Conservation (phyloP, 306 rosid genomes). For the Trifolium pratense region DNA sequence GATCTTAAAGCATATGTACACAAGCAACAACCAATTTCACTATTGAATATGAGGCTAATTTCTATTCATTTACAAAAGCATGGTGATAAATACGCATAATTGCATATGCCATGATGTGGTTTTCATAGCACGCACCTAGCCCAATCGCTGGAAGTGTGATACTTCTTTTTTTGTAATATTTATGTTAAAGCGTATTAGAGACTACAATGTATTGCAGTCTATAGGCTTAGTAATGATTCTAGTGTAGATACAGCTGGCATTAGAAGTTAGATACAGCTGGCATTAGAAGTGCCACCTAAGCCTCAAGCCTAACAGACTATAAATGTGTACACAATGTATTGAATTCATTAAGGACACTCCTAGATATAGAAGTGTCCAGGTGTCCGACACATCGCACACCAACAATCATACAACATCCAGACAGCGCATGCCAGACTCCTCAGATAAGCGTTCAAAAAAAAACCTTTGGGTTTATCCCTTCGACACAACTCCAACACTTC, state of each 20-base stretch:
- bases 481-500: neutral
- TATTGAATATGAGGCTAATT: conserved; percentile 23
- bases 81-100: conserved; percentile 14
- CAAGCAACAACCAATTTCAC: conserved; percentile 4
- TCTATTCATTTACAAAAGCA: conserved; percentile 15
- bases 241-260: too few species aligned
- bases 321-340: too few species aligned
- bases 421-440: neutral
- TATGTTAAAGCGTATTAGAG: neutral
- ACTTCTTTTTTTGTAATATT: neutral
- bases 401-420: neutral
- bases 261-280: too few species aligned
- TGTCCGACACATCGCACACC: neutral
- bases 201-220: too few species aligned
- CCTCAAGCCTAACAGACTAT: too few species aligned
- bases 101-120: conserved; percentile 15
- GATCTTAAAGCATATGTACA: neutral
- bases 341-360: neutral
- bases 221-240: too few species aligned
- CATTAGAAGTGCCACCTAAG: too few species aligned
- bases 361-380: neutral
- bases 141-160: conserved; percentile 1
- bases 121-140: neutral
- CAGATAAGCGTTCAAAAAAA: neutral
- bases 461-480: neutral